Base-by-base conservation (phyloP, 2,329 filamentous ascomycete species). In the Thielaviopsis populi region DNA sequence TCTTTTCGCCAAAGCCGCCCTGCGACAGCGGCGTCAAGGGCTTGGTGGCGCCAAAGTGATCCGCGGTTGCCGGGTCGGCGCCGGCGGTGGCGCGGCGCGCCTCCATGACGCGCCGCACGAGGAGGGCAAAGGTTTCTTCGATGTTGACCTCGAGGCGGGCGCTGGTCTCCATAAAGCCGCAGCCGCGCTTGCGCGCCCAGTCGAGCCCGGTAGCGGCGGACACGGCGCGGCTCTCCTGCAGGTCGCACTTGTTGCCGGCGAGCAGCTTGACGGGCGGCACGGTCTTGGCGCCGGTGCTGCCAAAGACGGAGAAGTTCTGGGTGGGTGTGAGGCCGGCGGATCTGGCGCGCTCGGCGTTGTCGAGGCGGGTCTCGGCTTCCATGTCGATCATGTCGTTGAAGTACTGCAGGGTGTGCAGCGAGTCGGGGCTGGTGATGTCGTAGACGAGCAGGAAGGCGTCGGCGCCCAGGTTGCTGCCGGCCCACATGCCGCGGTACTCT, bases 121-220 rank as follows among this genome's bases (percentile, higher is more conserved):
- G 82, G 46, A 85, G 78, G 42, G 87, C 88, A 78, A 94, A 94
- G 0, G 88, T 92, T 80, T 94, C 89, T 73, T 94, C 89, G 67
- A 94, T 89, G 72, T 94, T 94, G 68, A 94, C 89, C 77, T 90
- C 88, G 69, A 91, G 83, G 63, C 88, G 78, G 3, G 89, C 89
- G 70, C 86, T 90, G 67, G 89, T 94, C 80, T 94, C 89, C 89
- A 94, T 94, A 75, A 94, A 94, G 46, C 88, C 89, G 74, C 88
- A 92, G 53, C 84, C 84, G 63, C 82, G 78, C 66, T 77, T 78
- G 66, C 87, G 78, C 61, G 89, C 87, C 88, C 89, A 94, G 69
- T 91, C 87, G 53, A 92, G 76, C 0, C 89, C 89, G 64, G 81
- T 76, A 50, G 84, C 80, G 6, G 87, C 87, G n/a, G 82, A 76